These are phyloP conservation scores for Nasturtium officinale DNA, from an alignment of 345 rosid genomes.

Conservation along the genomic window DNA sequence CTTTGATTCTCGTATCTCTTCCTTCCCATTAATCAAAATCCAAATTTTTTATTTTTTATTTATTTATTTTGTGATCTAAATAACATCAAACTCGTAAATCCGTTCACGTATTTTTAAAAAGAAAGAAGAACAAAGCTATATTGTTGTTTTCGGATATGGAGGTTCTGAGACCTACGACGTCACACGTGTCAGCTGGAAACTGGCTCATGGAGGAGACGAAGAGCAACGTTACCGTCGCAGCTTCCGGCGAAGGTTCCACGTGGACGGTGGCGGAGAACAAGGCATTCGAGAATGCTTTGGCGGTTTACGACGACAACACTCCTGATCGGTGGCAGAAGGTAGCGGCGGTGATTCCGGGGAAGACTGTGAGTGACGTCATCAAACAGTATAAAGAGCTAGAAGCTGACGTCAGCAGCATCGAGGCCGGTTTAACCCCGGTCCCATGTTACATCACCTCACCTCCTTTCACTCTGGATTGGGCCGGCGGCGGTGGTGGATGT, in stretches of 20 bases:
- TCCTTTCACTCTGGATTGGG: constrained; percentile 77
- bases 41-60: background rate
- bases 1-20: constrained; percentile 32
- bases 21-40: background rate
- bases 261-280: constrained; percentile 92
- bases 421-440: constrained; percentile 78
- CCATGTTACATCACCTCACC: constrained; percentile 66
- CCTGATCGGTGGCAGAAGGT: constrained; percentile 85
- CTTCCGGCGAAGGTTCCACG: constrained; percentile 44
- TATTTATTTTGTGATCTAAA: constrained; percentile 9
- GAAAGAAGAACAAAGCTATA: constrained; percentile 14
- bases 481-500: constrained; percentile 14
- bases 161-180: constrained; percentile 58
- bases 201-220: constrained; percentile 66
- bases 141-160: constrained; percentile 52
- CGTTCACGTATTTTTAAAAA: background rate
- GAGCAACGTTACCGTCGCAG: constrained; percentile 30
- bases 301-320: constrained; percentile 71
- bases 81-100: constrained; percentile 1
- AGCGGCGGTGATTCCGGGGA: constrained; percentile 85
- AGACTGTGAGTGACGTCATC: constrained; percentile 81
- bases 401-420: constrained; percentile 81
- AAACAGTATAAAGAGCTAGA: constrained; percentile 75
- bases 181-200: constrained; percentile 51
- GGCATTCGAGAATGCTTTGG: constrained; percentile 83